phyloP scores from a whole-genome alignment of 441 rosid genomes.

The Pelargonium cotyledonis region DNA sequence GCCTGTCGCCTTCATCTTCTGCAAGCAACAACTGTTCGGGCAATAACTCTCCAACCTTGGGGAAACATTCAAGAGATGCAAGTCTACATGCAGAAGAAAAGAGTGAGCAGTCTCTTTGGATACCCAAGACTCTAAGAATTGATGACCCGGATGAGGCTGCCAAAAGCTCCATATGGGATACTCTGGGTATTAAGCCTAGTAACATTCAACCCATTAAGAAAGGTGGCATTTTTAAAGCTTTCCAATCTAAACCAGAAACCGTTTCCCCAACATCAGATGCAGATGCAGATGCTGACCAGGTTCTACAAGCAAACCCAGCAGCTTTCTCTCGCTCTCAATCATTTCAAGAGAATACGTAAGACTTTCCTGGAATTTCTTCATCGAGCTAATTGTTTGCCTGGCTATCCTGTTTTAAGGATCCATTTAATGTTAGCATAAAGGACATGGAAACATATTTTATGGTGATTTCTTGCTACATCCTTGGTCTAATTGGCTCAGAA shows the following conservation, averaged over 20 bases:
- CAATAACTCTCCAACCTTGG: constrained; percentile 47
- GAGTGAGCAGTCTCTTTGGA: constrained; percentile 35
- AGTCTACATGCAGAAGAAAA: constrained; percentile 32
- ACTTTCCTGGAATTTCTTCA: neutral
- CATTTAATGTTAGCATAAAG: too few relatives aligned
- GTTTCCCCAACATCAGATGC: constrained; percentile 12
- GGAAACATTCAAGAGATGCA: constrained; percentile 61
- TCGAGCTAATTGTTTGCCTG: neutral
- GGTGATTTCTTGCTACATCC: neutral
- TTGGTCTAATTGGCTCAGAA: neutral
- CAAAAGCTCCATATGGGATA: constrained; percentile 46
- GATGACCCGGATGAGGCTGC: constrained; percentile 44
- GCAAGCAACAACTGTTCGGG: constrained; percentile 38
- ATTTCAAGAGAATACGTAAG: constrained; percentile 50
- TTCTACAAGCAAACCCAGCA: constrained; percentile 58
- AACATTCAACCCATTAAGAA: constrained; percentile 28
- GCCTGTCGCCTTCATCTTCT: constrained; percentile 48
- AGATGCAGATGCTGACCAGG: constrained; percentile 27
- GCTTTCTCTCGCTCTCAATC: constrained; percentile 52
- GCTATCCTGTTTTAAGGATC: neutral
- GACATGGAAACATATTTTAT: neutral
- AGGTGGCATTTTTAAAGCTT: constrained; percentile 26
- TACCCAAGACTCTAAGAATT: constrained; percentile 53
- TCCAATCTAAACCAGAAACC: constrained; percentile 31
- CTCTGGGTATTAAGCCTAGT: constrained; percentile 36